These are phyloP conservation scores for Polytrichum formosum DNA, from an alignment of 225 moss, liverwort and hornwort species.

Conservation along the genomic window DNA sequence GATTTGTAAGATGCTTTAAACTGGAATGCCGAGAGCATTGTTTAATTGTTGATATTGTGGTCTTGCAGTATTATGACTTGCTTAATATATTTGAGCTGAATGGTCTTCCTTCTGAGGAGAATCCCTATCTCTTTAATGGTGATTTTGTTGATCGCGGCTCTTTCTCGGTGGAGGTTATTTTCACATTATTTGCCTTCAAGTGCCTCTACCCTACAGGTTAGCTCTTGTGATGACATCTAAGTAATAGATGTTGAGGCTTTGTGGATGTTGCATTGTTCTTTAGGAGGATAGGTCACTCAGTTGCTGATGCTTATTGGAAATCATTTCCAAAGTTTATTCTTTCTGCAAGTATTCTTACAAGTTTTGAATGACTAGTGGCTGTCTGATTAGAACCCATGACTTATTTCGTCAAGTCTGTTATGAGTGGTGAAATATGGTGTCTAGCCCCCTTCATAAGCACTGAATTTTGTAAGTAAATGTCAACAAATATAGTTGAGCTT, in stretches of 20 bases:
- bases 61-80: constrained; percentile 87
- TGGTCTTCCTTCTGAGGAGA: constrained; percentile 88
- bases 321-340: no score
- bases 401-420: no score
- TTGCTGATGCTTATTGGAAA: no score
- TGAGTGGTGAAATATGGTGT: no score
- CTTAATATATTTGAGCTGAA: constrained; percentile 91
- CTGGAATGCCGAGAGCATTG: neutral
- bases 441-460: no score
- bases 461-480: no score
- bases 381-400: no score
- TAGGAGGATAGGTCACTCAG: neutral
- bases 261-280: neutral
- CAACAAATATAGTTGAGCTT: no score
- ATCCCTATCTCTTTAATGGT: constrained; percentile 98
- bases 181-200: constrained; percentile 98
- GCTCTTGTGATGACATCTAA: constrained; percentile 7
- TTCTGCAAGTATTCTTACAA: no score
- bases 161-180: constrained; percentile 96
- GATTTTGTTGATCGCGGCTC: constrained; percentile 99
- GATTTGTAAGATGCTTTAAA: neutral
- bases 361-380: no score
- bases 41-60: constrained; percentile 16
- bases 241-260: neutral
- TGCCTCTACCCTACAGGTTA: constrained; percentile 91